Percentiles rank a stretch among this genome's conserved stretches.
Evolutionary conservation across 163 green algal species (phyloP).

Genomic region (Coccomyxa subellipsoidea): DNA sequence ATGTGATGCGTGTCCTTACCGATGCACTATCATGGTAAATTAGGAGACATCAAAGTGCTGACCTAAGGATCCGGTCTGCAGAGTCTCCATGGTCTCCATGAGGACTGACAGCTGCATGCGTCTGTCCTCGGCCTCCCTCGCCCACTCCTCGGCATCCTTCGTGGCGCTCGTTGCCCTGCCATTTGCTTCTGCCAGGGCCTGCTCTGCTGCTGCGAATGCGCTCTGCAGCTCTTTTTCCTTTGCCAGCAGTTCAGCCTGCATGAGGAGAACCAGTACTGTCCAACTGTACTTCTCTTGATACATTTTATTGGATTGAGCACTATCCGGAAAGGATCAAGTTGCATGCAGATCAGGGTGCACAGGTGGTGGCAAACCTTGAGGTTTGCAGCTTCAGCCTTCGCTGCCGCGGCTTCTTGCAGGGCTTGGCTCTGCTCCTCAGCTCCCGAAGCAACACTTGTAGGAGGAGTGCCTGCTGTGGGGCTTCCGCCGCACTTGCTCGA

Average conservation of each 20-base stretch:
- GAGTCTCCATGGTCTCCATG: slow-evolving; percentile 72
- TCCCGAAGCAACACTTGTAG: not conserved
- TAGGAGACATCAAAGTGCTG: too few species aligned
- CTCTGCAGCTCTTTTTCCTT: not conserved
- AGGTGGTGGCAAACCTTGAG: not conserved
- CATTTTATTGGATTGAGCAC: too few species aligned
- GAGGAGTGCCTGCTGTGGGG: not conserved
- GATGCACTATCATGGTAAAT: too few species aligned
- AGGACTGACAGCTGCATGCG: slow-evolving; percentile 45
- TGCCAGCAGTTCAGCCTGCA: not conserved
- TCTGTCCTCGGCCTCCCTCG: slow-evolving; percentile 28
- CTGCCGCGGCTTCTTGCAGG: not conserved
- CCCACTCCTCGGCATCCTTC: slow-evolving; percentile 2
- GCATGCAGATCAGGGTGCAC: not conserved
- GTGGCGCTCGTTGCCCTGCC: not conserved
- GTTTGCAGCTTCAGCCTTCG: not conserved
- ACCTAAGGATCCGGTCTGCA: slow-evolving; percentile 54
- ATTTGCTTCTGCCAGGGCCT: not conserved
- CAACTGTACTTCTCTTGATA: too few species aligned
- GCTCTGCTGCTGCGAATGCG: not conserved
- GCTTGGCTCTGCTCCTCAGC: not conserved
- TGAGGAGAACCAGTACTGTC: not conserved
- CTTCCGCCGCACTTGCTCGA: too few species aligned
- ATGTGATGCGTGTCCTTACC: too few species aligned
- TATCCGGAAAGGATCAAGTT: not conserved